Evolutionary conservation across 83 land plant genomes (phyloP).

Genomic region (Picea abies): DNA sequence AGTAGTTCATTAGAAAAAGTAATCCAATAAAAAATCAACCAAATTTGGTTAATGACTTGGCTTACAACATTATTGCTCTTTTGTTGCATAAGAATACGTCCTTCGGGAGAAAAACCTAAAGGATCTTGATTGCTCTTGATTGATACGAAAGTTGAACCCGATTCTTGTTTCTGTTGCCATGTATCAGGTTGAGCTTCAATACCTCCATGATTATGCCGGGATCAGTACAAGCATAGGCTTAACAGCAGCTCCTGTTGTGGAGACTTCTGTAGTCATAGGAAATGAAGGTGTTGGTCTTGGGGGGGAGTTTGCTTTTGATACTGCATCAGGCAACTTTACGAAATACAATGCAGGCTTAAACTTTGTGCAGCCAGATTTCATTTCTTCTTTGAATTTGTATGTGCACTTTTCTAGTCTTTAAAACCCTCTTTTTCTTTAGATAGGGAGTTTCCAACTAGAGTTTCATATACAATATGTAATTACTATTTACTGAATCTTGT

Average conservation of each 20-base stretch:
- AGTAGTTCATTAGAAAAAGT: no score
- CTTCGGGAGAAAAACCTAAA: no score
- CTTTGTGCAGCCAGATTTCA: slow-evolving; percentile 58
- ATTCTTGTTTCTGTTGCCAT: no score
- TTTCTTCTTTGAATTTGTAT: slow-evolving; percentile 66
- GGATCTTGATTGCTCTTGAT: no score
- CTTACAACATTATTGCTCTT: no score
- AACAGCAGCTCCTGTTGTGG: slow-evolving; percentile 74
- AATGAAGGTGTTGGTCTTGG: slow-evolving; percentile 55
- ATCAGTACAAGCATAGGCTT: slow-evolving; percentile 69
- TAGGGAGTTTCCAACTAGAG: no score
- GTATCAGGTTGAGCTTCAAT: slow-evolving; percentile 80
- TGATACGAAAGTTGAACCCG: no score
- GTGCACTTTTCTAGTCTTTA: slow-evolving; percentile 13
- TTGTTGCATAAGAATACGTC: not conserved
- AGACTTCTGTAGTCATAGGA: slow-evolving; percentile 70
- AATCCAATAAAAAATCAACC: no score
- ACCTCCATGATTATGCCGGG: slow-evolving; percentile 79
- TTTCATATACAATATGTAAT: not conserved
- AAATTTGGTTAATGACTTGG: no score
- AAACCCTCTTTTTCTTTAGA: no score
- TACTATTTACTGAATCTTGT: not conserved
- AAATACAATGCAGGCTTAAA: slow-evolving; percentile 73
- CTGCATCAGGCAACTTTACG: slow-evolving; percentile 54
- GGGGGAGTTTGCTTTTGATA: slow-evolving; percentile 75